Percentiles rank a stretch among this genome's conserved stretches.
Conservation (phyloP, 306 rosid species). For the Inga oerstediana region DNA sequence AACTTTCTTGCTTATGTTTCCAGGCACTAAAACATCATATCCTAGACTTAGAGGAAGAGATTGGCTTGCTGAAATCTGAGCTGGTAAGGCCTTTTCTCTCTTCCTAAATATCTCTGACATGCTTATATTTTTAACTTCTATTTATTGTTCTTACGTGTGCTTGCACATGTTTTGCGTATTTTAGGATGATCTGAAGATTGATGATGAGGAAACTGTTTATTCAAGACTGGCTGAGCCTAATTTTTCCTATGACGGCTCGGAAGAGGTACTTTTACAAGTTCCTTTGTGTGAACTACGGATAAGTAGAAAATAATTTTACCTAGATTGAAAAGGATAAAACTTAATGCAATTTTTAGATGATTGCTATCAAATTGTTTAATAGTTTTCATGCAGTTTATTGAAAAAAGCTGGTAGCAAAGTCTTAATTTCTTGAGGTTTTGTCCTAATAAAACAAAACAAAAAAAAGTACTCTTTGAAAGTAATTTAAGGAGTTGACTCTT, state of each 20-base stretch:
- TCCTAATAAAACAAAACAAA: not conserved
- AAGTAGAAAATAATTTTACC: conserved; percentile 7
- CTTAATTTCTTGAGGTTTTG: not conserved
- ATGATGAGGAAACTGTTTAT: conserved; percentile 36
- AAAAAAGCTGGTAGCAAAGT: not conserved
- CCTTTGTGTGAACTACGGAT: not conserved
- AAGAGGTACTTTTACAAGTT: conserved; percentile 46
- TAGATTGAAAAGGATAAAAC: not conserved
- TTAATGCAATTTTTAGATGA: not conserved
- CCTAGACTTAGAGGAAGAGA: conserved; percentile 66
- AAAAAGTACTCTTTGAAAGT: not conserved
- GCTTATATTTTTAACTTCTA: conserved; percentile 15
- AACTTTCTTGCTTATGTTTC: conserved; percentile 34
- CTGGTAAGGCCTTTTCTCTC: conserved; percentile 45
- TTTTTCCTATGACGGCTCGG: conserved; percentile 52
- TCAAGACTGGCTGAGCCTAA: conserved; percentile 35
- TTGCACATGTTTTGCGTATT: conserved; percentile 27
- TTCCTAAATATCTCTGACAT: conserved; percentile 21
- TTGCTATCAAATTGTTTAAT: not conserved
- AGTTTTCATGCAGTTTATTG: not conserved
- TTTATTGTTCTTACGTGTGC: conserved; percentile 25
- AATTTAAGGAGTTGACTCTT: conserved; percentile 16
- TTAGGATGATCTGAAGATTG: conserved; percentile 63
- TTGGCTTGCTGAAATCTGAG: conserved; percentile 71
- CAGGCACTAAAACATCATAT: conserved; percentile 85